Base-by-base conservation (phyloP, 345 rosid species). In the Isatis tinctoria region DNA sequence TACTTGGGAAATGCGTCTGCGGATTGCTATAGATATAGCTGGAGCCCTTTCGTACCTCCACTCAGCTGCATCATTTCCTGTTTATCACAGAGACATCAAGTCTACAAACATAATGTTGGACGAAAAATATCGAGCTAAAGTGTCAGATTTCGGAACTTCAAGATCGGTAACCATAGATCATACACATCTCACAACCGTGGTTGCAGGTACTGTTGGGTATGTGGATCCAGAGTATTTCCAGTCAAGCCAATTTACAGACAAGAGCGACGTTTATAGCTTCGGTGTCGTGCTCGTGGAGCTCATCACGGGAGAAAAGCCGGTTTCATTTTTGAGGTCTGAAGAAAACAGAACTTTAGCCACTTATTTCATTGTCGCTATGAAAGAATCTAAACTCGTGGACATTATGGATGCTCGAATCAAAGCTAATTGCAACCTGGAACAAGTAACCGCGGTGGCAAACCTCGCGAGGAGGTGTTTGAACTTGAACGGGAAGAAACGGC, bases 221-320 rank as follows among this genome's bases (percentile, higher is more conserved):
- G 33, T 75, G 3, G 79, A 75, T 60, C 79, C 79, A 26, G 78
- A 74, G 66, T 74, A 74, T 37, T 74, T 65, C 35, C 78, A 74
- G 2, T 65, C 78, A 26, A 74, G 73, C 41, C 67, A 74, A 11
- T 74, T 74, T 22, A 58, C 60, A 7, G 78, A 74, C 22, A 74
- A 74, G 52, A 74, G 67, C 30, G 93, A 92, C 35, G 97, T 92
- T n/a, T 90, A 89, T 49, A 92, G 97, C 44, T 88, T 90, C 6
- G 96, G 97, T 0, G 96, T 92, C 0, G 96, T 92, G 36, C 70
- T 92, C 16, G 74, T 86, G 10, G 94, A 92, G 83, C 85, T 92
- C 3, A 65, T 92, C 22, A 80, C 90, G 0, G 79, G 79, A 17
- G 63, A 75, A 4, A 75, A 67, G 12, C 33, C 68, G 1, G 16